phyloP scores from a whole-genome alignment of 306 rosid genomes.

The Quercus bicolor region DNA sequence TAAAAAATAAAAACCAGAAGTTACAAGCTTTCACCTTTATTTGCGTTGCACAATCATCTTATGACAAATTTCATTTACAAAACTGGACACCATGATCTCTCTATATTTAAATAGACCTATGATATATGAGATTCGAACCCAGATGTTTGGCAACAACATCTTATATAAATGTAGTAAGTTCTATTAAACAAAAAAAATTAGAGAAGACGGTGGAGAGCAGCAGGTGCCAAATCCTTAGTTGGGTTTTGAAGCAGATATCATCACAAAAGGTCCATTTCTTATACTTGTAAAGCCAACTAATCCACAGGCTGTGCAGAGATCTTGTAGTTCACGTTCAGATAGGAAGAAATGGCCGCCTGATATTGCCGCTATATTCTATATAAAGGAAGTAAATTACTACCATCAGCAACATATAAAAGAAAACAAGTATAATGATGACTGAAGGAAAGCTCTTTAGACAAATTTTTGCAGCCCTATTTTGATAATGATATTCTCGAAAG shows the following conservation, averaged over 20 bases:
- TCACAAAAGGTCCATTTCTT: slow-evolving; percentile 70
- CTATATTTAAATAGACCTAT: too few relatives aligned
- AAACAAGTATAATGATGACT: background rate
- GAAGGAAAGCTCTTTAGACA: background rate
- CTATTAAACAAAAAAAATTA: background rate
- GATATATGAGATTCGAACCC: too few relatives aligned
- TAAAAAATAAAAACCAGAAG: background rate
- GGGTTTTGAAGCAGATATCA: slow-evolving; percentile 83
- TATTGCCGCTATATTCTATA: slow-evolving; percentile 44
- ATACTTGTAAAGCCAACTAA: slow-evolving; percentile 48
- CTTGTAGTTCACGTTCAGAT: slow-evolving; percentile 76
- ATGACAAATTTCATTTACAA: background rate
- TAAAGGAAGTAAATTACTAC: slow-evolving; percentile 17
- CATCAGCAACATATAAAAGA: slow-evolving; percentile 11
- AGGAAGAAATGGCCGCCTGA: slow-evolving; percentile 47
- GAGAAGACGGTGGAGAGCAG: background rate
- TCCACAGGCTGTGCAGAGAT: slow-evolving; percentile 73
- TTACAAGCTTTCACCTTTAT: background rate
- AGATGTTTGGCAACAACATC: background rate
- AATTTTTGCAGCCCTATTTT: background rate
- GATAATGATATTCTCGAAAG: background rate
- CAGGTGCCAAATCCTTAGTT: slow-evolving; percentile 29
- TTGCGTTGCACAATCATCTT: background rate
- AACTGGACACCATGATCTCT: background rate
- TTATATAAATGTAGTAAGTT: background rate